Percentiles rank a stretch among this genome's conserved stretches.
Conservation (phyloP, 148 eudicot genomes). For the Bassia scoparia region DNA sequence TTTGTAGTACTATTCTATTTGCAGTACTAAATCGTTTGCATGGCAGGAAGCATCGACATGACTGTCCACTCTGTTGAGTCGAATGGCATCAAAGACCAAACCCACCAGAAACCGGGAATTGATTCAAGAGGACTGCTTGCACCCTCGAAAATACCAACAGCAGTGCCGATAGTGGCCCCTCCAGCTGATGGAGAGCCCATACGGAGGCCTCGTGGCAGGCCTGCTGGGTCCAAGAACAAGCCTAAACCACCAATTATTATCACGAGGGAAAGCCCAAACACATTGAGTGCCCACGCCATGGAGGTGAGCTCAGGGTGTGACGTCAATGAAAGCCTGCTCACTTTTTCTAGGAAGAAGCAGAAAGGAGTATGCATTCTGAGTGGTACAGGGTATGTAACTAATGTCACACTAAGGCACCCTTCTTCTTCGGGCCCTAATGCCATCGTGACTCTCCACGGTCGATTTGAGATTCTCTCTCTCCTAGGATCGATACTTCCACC, state of each 20-base stretch:
- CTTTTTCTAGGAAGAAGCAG: conserved; percentile 61
- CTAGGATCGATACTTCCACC: conserved; percentile 66
- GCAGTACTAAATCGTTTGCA: conserved; percentile 5
- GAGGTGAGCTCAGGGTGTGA: conserved; percentile 70
- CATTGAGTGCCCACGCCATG: conserved; percentile 70
- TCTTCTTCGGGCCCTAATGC: conserved; percentile 46
- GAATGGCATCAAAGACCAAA: conserved; percentile 32
- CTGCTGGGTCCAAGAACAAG: conserved; percentile 81
- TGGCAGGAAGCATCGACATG: conserved; percentile 40
- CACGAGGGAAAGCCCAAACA: conserved; percentile 59
- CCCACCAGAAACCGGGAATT: conserved; percentile 14
- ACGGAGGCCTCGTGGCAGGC: conserved; percentile 70
- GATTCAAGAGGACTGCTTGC: conserved; percentile 24
- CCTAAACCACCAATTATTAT: conserved; percentile 79
- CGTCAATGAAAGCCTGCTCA: conserved; percentile 48
- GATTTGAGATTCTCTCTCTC: conserved; percentile 69
- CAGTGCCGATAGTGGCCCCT: conserved; percentile 11
- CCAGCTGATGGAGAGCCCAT: conserved; percentile 29
- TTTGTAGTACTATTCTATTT: conserved; percentile 3
- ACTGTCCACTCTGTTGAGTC: conserved; percentile 25
- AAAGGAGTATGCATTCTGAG: conserved; percentile 59
- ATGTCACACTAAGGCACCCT: conserved; percentile 65
- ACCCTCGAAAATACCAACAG: conserved; percentile 20
- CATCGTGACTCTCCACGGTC: conserved; percentile 62
- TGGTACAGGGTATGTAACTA: conserved; percentile 64